Evolutionary conservation across 495 filamentous ascomycete species (phyloP), one percentile per base, ranked within the genome.

Genomic region (Xylaria flabelliformis): DNA sequence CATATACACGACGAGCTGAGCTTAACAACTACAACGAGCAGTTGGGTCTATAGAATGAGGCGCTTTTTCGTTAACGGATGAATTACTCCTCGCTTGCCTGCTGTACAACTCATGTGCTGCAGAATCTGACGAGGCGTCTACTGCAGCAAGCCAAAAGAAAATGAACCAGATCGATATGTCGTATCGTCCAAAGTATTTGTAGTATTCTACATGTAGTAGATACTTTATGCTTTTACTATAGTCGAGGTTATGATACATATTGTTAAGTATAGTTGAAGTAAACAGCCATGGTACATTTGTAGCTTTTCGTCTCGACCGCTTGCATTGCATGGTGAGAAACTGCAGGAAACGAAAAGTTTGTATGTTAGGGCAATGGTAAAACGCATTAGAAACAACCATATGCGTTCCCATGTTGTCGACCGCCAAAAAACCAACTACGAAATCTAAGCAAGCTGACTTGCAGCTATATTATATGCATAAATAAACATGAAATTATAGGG

Each of bases 121-220:
- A 67, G 48, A 6, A 44, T 42, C 48, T 13, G 46, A 5, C 21
- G 50, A 64, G 39, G 39, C 48, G 36, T 42, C 8, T 34, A 2
- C 26, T 41, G 36, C 48, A 36, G 19, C 48, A 10, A 67, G 46
- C 26, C 24, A 67, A 67, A 55, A 56, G 65, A 55, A 42, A 55
- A 1, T 12, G 15, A 15, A 46, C 4, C 21, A 9, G 56, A 36
- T 44, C 36, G 48, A 67, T 44, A 48, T 42, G 12, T 67, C 65
- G 44, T 32, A 67, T 26, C 7, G 13, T 24, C 21, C 50, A 1
- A 56, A 9, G 50, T 67, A 56, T 39, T 39, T 32, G 48, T 39
- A 66, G 64, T 44, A 46, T 32, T 15, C 17, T 3, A 21, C 21
- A 39, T n/a, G 46, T 53, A 36, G 17, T 66, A 39, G 21, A 26